Conservation (phyloP, 257 asterid genomes). For the Nyctanthes arbortristis region DNA sequence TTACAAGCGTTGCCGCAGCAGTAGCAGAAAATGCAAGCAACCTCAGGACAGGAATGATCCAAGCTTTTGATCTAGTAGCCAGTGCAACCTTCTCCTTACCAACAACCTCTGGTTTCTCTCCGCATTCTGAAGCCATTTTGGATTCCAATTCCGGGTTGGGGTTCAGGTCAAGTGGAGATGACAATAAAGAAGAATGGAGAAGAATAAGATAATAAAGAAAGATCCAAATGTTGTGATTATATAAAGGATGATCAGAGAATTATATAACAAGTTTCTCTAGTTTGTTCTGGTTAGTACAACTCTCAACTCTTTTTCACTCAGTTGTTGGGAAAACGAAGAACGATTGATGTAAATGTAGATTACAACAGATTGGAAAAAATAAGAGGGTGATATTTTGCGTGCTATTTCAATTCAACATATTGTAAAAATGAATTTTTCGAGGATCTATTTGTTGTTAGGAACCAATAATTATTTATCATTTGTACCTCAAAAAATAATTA, state of each 20-base stretch:
- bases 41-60: conserved; percentile 44
- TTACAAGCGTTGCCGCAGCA: conserved; percentile 57
- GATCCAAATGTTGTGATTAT: background rate
- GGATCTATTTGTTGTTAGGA: background rate
- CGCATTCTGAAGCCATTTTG: conserved; percentile 47
- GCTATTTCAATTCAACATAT: background rate
- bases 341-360: background rate
- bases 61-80: conserved; percentile 23
- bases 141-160: background rate
- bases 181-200: background rate
- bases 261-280: conserved; percentile 16
- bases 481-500: too few relatives aligned
- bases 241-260: conserved; percentile 7
- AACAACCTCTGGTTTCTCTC: conserved; percentile 34
- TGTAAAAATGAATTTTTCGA: too few relatives aligned
- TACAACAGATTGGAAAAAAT: background rate
- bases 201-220: background rate
- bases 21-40: conserved; percentile 57
- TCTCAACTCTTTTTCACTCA: conserved; percentile 16
- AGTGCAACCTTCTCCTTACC: conserved; percentile 5
- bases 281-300: conserved; percentile 28
- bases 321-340: conserved; percentile 46
- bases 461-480: background rate
- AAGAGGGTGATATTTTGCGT: background rate
- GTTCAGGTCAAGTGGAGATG: background rate